phyloP scores from a whole-genome alignment of 2,329 filamentous ascomycete species.

The Alternaria novae-zelandiae region DNA sequence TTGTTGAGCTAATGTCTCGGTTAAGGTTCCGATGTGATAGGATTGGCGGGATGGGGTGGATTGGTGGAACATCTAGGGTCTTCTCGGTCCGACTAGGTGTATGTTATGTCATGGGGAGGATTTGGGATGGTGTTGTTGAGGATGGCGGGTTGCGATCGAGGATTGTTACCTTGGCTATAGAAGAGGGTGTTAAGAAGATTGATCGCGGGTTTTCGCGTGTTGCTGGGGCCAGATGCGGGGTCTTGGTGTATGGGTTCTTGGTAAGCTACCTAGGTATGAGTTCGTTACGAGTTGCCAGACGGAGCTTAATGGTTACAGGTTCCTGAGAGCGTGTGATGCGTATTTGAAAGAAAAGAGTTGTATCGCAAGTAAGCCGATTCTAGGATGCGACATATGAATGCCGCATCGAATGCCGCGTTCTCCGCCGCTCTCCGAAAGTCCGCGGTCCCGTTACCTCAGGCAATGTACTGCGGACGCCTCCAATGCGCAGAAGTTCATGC shows the following conservation, averaged over 20 bases:
- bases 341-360: not conserved
- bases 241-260: not conserved
- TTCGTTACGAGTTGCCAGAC: not conserved
- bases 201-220: not conserved
- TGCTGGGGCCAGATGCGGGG: not conserved
- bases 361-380: not conserved
- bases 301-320: not conserved
- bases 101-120: not conserved
- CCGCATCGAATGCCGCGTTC: not conserved
- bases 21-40: not conserved
- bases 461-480: not conserved
- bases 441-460: not conserved
- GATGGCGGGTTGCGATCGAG: not conserved
- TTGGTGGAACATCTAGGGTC: constrained; percentile 12
- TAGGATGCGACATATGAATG: not conserved
- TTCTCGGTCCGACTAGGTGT: constrained; percentile 4
- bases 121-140: not conserved
- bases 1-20: not conserved
- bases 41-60: not conserved
- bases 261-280: not conserved
- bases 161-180: not conserved
- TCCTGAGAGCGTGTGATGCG: not conserved
- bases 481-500: not conserved
- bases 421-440: not conserved
- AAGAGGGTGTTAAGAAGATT: not conserved